Evolutionary conservation across 352 stramenopile species (phyloP).

Genomic region (Pythium monospermum): DNA sequence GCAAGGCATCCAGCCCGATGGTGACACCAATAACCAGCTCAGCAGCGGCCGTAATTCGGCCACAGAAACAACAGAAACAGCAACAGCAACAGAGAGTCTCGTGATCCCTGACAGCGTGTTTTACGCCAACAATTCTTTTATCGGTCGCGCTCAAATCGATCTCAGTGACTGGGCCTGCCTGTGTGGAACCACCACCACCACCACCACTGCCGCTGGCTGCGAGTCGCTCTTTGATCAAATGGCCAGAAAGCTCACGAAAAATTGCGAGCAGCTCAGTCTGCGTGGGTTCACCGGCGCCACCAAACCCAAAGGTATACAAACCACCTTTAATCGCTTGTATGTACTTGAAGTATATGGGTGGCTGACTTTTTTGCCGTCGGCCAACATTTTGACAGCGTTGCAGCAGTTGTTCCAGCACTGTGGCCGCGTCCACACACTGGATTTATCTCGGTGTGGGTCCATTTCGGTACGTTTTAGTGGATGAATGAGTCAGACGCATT

Average conservation of each 20-base stretch:
- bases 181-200: slow-evolving; percentile 19
- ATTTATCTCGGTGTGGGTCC: not conserved
- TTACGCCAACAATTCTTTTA: slow-evolving; percentile 48
- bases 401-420: not conserved
- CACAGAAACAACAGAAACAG: slow-evolving; percentile 35
- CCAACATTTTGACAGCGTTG: no score
- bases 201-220: no score
- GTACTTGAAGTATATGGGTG: no score
- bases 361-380: no score
- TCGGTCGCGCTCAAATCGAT: slow-evolving; percentile 31
- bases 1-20: not conserved
- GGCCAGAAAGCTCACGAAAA: slow-evolving; percentile 30
- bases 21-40: not conserved
- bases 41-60: not conserved
- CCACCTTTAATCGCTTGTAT: not conserved
- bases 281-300: slow-evolving; percentile 28
- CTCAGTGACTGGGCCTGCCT: slow-evolving; percentile 52
- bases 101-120: slow-evolving; percentile 46
- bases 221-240: no score
- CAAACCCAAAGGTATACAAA: slow-evolving; percentile 31
- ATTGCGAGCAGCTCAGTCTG: slow-evolving; percentile 44
- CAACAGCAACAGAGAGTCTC: not conserved
- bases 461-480: no score
- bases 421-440: not conserved
- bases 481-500: no score